phyloP scores from a whole-genome alignment of 768 basidiomycete species.

The Lactarius akahatsu region DNA sequence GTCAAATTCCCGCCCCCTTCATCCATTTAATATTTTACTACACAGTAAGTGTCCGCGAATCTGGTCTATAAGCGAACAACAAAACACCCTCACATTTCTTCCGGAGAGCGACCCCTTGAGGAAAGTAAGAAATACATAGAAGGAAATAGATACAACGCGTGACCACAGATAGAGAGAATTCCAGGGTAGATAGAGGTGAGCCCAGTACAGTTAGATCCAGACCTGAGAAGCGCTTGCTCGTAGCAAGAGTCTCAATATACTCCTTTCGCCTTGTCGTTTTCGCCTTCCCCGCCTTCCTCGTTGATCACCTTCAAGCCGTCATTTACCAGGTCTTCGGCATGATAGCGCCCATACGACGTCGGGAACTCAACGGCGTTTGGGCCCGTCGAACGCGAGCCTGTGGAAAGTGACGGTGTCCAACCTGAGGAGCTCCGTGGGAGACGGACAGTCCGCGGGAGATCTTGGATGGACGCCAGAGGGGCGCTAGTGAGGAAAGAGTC shows the following conservation, averaged over 20 bases:
- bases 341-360: slow-evolving; percentile 15
- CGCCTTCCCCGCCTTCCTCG: slow-evolving; percentile 1
- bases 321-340: slow-evolving; percentile 4
- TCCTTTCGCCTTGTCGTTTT: not conserved
- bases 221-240: too few species aligned
- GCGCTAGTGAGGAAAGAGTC: slow-evolving; percentile 1
- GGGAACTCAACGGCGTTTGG: slow-evolving; percentile 17
- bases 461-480: slow-evolving; percentile 2
- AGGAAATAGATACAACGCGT: not conserved
- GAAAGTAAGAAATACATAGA: not conserved
- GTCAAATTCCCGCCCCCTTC: not conserved
- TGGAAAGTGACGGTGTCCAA: not conserved
- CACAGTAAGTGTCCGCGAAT: not conserved
- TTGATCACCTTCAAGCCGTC: slow-evolving; percentile 6
- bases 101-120: not conserved
- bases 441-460: not conserved
- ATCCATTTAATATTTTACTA: not conserved
- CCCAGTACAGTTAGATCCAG: not conserved
- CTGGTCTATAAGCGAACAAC: not conserved
- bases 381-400: not conserved
- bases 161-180: not conserved
- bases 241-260: not conserved
- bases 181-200: not conserved
- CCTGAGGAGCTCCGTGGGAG: not conserved
- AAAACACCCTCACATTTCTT: not conserved